phyloP scores from a whole-genome alignment of 495 filamentous ascomycete genomes.

The Podospora fimiseda region DNA sequence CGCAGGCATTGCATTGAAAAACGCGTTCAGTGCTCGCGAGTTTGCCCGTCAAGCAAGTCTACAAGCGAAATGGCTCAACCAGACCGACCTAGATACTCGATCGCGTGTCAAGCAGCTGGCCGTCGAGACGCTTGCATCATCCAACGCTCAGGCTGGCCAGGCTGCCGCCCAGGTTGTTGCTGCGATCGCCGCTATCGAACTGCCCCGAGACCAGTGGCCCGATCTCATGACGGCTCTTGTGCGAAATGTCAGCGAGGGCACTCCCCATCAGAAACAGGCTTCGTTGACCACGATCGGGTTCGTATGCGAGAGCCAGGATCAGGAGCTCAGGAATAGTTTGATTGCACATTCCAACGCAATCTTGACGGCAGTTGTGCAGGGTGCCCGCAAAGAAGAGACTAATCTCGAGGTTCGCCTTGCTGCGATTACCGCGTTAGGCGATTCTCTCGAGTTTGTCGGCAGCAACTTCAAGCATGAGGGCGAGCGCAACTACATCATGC shows the following conservation, averaged over 20 bases:
- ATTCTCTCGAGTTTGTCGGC: conserved; percentile 95
- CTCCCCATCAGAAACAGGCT: conserved; percentile 82
- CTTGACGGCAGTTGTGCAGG: conserved; percentile 93
- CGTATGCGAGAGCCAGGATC: conserved; percentile 92
- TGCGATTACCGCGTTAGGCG: conserved; percentile 87
- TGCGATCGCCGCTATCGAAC: conserved; percentile 88
- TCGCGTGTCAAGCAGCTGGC: conserved; percentile 79
- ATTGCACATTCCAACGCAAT: conserved; percentile 91
- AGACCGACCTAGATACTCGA: conserved; percentile 73
- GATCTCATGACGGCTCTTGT: conserved; percentile 86
- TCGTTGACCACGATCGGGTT: conserved; percentile 92
- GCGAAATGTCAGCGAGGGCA: conserved; percentile 81
- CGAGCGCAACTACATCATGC: conserved; percentile 99
- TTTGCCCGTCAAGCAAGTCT: conserved; percentile 75
- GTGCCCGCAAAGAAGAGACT: conserved; percentile 89
- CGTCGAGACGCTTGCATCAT: conserved; percentile 71
- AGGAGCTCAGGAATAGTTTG: conserved; percentile 74
- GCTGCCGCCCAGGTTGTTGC: conserved; percentile 87
- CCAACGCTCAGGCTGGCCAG: conserved; percentile 72
- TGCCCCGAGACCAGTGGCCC: conserved; percentile 90
- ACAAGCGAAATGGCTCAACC: conserved; percentile 82
- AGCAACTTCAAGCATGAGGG: conserved; percentile 99
- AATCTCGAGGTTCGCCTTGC: conserved; percentile 85
- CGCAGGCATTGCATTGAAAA: conserved; percentile 94
- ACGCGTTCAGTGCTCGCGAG: conserved; percentile 91